Evolutionary conservation across 208 protist species (phyloP), one percentile per base, ranked within the genome.

Genomic region (Trypanosoma platydactyli): DNA sequence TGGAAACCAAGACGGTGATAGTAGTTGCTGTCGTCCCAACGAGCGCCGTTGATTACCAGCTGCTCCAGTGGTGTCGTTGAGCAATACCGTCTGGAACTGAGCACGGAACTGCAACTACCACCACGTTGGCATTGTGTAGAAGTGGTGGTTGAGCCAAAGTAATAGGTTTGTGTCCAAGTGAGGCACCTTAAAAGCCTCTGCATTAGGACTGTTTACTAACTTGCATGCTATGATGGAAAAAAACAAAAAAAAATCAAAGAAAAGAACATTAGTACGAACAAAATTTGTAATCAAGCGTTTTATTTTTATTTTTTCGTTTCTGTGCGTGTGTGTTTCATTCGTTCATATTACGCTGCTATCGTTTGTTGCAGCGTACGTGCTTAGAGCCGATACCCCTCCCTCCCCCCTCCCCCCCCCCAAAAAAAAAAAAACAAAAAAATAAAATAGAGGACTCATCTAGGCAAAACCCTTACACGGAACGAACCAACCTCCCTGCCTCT

Each of bases 1-100:
- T 59, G 24, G 58, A 94, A 88, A n/a, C 88, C 88, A 24, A 94
- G 71, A 7, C 88, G 77, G 45, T 87, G 83, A 20, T 79, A 76
- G 24, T 82, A 77, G 24, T 69, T 74, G 16, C 59, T 62, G 9
- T 76, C 80, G 38, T 80, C 15, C 75, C 80, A 90, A 16, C 75
- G 58, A 27, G 80, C 70, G 9, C 45, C 56, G 20, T 76, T 62
- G 25, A 86, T 71, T 12, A 91, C 64, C 15, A 70, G 54, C 24
- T 68, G 54, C 20, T 82, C 77, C 33, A 75, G 45, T 22, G 42
- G 42, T 25, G 68, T 22, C 38, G 53, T 24, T 18, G 60, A 52
- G 13, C 13, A 52, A 40, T 49, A 50, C 11, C 60, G 42, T 13
- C 27, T 2, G 30, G 49, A 48, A 44, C 16, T 48, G 18, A 55